phyloP scores from a whole-genome alignment of 2,329 filamentous ascomycete species.

The Orbilia blumenaviensis region DNA sequence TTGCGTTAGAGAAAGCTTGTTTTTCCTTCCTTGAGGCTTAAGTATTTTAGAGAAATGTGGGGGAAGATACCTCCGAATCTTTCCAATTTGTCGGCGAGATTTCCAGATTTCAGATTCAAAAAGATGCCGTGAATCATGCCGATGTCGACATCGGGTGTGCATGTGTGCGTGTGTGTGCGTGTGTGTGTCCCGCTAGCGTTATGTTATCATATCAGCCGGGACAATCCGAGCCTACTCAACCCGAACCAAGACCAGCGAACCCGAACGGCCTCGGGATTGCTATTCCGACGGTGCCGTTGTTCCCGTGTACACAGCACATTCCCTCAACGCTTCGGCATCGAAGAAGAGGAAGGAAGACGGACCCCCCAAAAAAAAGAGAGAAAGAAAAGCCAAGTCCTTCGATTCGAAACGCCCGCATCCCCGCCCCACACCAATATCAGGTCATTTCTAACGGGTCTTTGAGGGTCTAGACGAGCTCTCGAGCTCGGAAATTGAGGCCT shows the following conservation, averaged over 20 bases:
- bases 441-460: constrained; percentile 18
- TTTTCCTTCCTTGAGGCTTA: not conserved
- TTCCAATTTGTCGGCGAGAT: constrained; percentile 3
- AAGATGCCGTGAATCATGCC: too few species aligned
- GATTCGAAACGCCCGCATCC: constrained; percentile 19
- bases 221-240: constrained; percentile 20
- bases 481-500: constrained; percentile 11
- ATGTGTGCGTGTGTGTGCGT: too few species aligned
- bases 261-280: constrained; percentile 18
- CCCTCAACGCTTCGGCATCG: constrained; percentile 6
- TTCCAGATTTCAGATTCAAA: not conserved
- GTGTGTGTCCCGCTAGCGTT: not conserved
- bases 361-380: not conserved
- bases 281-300: constrained; percentile 11
- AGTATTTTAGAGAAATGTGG: constrained; percentile 4
- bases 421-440: constrained; percentile 16
- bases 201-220: constrained; percentile 3
- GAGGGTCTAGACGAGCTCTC: constrained; percentile 2
- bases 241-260: constrained; percentile 22
- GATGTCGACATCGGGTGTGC: too few species aligned
- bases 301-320: constrained; percentile 3
- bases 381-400: constrained; percentile 17
- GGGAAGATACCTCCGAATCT: constrained; percentile 2
- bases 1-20: constrained; percentile 22
- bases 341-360: not conserved